phyloP scores from a whole-genome alignment of 345 rosid genomes.

The Carallia brachiata region DNA sequence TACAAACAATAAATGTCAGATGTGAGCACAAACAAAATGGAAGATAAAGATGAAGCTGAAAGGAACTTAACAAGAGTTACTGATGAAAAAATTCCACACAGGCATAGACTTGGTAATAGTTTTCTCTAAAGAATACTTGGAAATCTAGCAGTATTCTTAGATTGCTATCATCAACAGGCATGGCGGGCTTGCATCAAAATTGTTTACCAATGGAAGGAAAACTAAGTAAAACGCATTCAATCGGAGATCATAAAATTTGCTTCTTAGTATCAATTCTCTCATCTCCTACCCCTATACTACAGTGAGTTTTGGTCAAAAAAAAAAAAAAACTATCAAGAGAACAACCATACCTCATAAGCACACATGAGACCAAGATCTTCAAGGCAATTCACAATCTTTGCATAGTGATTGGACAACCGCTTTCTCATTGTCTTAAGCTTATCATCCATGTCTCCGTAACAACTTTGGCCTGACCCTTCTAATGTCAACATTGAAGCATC shows the following conservation, averaged over 20 bases:
- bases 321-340: constrained; percentile 9
- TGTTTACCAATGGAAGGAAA: too few species aligned
- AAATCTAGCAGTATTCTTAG: too few species aligned
- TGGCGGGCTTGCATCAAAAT: too few species aligned
- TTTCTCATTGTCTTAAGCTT: constrained; percentile 40
- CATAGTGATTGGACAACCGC: constrained; percentile 46
- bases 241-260: neutral
- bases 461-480: constrained; percentile 39
- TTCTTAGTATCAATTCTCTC: neutral
- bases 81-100: neutral
- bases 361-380: constrained; percentile 81
- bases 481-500: constrained; percentile 44
- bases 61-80: neutral
- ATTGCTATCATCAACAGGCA: too few species aligned
- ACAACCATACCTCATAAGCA: constrained; percentile 68
- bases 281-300: neutral
- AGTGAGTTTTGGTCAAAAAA: neutral
- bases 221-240: neutral
- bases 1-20: constrained; percentile 26
- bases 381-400: constrained; percentile 71
- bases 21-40: constrained; percentile 7
- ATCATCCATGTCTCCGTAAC: constrained; percentile 43
- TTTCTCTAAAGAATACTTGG: too few species aligned
- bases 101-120: too few species aligned
- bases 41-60: neutral